Evolutionary conservation across 305 asterid genomes (phyloP).

Genomic region (Fraxinus ornus): DNA sequence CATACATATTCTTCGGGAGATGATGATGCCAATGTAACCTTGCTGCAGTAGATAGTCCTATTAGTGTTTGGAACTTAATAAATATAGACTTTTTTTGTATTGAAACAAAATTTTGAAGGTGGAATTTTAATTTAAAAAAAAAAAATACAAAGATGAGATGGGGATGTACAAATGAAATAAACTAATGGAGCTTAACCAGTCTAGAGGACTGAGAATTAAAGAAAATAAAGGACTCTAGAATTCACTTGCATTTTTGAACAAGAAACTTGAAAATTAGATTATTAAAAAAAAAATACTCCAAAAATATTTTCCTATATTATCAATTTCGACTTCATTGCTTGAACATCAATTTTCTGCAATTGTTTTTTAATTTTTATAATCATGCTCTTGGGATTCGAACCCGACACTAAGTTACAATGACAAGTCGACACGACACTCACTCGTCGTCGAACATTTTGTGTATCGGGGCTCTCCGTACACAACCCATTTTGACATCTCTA

Average conservation of each 20-base stretch:
- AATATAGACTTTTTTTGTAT: background rate
- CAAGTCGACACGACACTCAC: background rate
- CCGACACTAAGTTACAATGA: background rate
- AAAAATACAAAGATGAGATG: background rate
- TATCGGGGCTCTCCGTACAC: background rate
- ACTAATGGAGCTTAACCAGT: background rate
- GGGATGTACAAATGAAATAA: background rate
- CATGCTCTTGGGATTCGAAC: background rate
- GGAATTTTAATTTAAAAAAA: background rate
- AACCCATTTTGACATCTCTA: background rate
- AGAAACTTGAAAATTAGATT: background rate
- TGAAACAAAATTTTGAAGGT: background rate
- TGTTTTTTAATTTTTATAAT: no score
- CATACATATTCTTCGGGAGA: constrained; percentile 22
- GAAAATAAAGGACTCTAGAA: background rate
- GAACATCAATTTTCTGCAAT: background rate
- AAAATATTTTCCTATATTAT: background rate
- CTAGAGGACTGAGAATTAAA: background rate
- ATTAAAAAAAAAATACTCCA: background rate
- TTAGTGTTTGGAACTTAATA: background rate
- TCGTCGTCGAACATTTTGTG: background rate
- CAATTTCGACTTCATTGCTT: background rate
- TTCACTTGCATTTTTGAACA: background rate
- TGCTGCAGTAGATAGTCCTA: background rate
- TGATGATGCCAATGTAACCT: constrained; percentile 19